Evolutionary conservation across 192 early-diverging fungal genomes (phyloP).

Genomic region (Backusella macrospora): DNA sequence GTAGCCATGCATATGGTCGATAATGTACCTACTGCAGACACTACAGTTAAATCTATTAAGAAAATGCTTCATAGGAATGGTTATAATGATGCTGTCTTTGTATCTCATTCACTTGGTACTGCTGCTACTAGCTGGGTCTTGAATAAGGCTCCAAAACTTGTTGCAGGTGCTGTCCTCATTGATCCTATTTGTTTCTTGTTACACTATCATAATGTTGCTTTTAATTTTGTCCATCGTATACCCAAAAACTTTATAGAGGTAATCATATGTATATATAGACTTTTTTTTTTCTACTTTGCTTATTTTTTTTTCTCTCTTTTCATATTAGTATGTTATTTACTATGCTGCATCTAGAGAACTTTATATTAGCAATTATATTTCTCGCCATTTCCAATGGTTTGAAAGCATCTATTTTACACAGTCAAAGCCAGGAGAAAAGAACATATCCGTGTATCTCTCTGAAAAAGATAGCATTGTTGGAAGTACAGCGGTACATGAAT

Average conservation of each 20-base stretch:
- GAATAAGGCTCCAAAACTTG: constrained; percentile 49
- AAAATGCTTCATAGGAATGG: constrained; percentile 56
- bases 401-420: constrained; percentile 43
- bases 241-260: constrained; percentile 45
- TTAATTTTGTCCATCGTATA: constrained; percentile 58
- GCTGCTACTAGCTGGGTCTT: constrained; percentile 63
- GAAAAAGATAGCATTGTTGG: constrained; percentile 48
- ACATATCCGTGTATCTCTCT: constrained; percentile 47
- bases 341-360: constrained; percentile 63
- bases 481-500: constrained; percentile 40
- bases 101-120: constrained; percentile 70
- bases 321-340: constrained; percentile 51
- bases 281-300: not conserved
- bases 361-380: constrained; percentile 63
- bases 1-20: constrained; percentile 68
- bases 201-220: constrained; percentile 61
- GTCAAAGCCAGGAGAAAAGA: constrained; percentile 9
- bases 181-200: constrained; percentile 73
- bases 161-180: constrained; percentile 58
- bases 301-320: not conserved
- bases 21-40: constrained; percentile 55
- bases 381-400: constrained; percentile 55
- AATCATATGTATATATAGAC: not conserved
- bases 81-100: constrained; percentile 58
- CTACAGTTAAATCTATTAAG: constrained; percentile 57